A percentile compares a stretch with the other conserved stretches of the same genome.
Evolutionary conservation across 345 rosid genomes (phyloP).

Genomic region (Tarenaya hassleriana): DNA sequence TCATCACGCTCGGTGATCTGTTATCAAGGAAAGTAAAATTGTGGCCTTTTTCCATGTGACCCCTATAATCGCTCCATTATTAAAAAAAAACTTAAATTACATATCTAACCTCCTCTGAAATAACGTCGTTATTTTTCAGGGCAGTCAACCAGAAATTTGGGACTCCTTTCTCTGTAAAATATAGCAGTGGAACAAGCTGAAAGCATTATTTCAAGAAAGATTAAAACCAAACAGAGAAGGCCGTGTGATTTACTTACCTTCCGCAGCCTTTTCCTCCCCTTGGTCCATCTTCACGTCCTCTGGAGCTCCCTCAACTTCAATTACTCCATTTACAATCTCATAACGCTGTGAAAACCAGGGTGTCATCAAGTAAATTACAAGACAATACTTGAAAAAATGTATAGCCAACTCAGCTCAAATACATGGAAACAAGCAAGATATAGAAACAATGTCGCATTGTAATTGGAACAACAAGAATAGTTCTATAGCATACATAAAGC

Average conservation of each 20-base stretch:
- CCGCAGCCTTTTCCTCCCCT: slow-evolving; percentile 47
- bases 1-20: slow-evolving; percentile 83
- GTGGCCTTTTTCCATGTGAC: background rate
- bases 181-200: slow-evolving; percentile 14
- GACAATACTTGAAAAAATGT: background rate
- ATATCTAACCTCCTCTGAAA: slow-evolving; percentile 34
- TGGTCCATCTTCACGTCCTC: slow-evolving; percentile 47
- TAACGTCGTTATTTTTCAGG: slow-evolving; percentile 85
- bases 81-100: slow-evolving; percentile 1
- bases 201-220: background rate
- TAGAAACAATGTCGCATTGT: too few relatives aligned
- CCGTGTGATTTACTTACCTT: slow-evolving; percentile 36
- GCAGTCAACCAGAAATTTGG: slow-evolving; percentile 92
- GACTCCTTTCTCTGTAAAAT: slow-evolving; percentile 76
- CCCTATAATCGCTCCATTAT: background rate
- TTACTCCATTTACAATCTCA: slow-evolving; percentile 74
- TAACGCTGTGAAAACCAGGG: slow-evolving; percentile 67
- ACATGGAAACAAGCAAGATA: too few relatives aligned
- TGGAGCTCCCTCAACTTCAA: slow-evolving; percentile 51
- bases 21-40: slow-evolving; percentile 4
- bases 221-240: slow-evolving; percentile 3
- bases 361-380: slow-evolving; percentile 9
- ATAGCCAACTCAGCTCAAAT: too few relatives aligned
- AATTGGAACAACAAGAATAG: too few relatives aligned
- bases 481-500: too few relatives aligned